These are phyloP conservation scores for Trichosporon ovoides DNA, from an alignment of 1,284 basidiomycete species.

Conservation along the genomic window DNA sequence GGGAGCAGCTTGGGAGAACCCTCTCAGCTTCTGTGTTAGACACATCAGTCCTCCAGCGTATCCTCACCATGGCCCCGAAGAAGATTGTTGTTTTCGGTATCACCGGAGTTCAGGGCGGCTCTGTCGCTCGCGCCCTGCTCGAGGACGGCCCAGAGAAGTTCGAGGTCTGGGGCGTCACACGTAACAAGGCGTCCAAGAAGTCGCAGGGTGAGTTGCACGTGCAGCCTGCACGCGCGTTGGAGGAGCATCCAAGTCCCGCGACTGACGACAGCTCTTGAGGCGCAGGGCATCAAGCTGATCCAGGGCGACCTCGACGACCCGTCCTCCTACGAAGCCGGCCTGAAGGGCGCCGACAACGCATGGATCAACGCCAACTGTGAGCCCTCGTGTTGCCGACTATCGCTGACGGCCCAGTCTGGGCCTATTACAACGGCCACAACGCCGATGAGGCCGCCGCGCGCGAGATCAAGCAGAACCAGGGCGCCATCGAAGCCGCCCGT, in stretches of 20 bases:
- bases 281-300: slow-evolving; percentile 20
- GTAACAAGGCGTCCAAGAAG: slow-evolving; percentile 8
- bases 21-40: no score
- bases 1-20: no score
- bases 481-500: neutral
- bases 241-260: neutral
- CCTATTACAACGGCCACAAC: slow-evolving; percentile 7
- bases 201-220: slow-evolving; percentile 18
- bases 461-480: slow-evolving; percentile 1
- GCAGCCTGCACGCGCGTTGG: neutral
- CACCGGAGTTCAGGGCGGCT: slow-evolving; percentile 18
- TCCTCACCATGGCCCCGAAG: neutral
- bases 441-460: neutral
- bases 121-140: slow-evolving; percentile 15
- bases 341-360: slow-evolving; percentile 25
- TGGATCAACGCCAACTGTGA: slow-evolving; percentile 32
- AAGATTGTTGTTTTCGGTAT: slow-evolving; percentile 18
- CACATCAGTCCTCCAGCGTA: no score
- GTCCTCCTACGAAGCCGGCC: slow-evolving; percentile 16
- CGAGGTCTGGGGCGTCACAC: slow-evolving; percentile 18
- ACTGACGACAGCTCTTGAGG: slow-evolving; percentile 12
- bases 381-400: slow-evolving; percentile 3
- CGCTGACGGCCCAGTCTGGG: slow-evolving; percentile 2
- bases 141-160: slow-evolving; percentile 8
- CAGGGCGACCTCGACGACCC: slow-evolving; percentile 23